These are phyloP conservation scores for Hymenoscyphus albidus DNA, from an alignment of 2,329 filamentous ascomycete genomes.

Conservation along the genomic window DNA sequence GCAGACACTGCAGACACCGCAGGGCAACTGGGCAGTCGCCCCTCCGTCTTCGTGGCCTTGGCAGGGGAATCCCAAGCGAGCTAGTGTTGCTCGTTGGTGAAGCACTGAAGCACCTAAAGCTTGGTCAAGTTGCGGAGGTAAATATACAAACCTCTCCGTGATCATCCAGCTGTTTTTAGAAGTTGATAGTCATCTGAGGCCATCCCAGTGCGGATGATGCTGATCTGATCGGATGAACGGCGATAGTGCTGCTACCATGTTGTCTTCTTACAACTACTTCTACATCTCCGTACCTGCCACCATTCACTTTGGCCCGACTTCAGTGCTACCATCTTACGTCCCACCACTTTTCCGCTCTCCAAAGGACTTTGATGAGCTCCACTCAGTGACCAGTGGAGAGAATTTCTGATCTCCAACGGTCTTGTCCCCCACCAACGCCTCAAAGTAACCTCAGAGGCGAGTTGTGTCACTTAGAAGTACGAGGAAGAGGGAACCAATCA, in stretches of 20 bases:
- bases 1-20: not conserved
- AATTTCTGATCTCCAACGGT: not conserved
- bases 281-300: not conserved
- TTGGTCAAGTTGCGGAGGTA: not conserved
- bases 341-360: not conserved
- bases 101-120: not conserved
- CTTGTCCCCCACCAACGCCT: not conserved
- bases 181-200: not conserved
- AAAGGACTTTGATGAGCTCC: not conserved
- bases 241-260: too few relatives aligned
- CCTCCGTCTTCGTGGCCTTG: not conserved
- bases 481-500: not conserved
- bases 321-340: not conserved
- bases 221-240: not conserved
- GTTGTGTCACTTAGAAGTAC: not conserved
- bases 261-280: too few relatives aligned
- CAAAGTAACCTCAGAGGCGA: not conserved
- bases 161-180: not conserved
- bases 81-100: not conserved
- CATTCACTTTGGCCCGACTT: not conserved
- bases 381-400: not conserved
- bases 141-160: not conserved
- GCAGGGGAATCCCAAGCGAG: not conserved
- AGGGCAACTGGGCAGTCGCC: too few relatives aligned
- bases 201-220: too few relatives aligned